Evolutionary conservation across 2,329 filamentous ascomycete species (phyloP).

Genomic region (Verticillium zaregamsianum): DNA sequence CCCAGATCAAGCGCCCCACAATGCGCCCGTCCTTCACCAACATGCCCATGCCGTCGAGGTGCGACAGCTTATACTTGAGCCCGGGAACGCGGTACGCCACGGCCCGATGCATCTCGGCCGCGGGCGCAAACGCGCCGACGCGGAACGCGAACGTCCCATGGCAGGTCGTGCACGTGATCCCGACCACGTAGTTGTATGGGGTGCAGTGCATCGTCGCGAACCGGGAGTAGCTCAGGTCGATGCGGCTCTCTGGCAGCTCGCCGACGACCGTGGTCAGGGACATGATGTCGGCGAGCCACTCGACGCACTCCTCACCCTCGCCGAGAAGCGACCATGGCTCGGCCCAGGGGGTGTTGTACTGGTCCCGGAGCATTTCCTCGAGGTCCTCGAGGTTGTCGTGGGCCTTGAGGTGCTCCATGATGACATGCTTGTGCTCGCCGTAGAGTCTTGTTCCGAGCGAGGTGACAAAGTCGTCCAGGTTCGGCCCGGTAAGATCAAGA

Average conservation of each 20-base stretch:
- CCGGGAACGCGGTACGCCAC: constrained; percentile 1
- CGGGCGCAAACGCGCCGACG: not conserved
- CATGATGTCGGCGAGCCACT: not conserved
- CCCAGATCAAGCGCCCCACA: constrained; percentile 3
- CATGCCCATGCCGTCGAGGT: not conserved
- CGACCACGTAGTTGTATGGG: not conserved
- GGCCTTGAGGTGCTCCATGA: not conserved
- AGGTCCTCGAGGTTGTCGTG: not conserved
- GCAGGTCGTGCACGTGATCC: not conserved
- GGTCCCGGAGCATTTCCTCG: not conserved
- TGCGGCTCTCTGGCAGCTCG: not conserved
- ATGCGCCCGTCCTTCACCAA: constrained; percentile 1
- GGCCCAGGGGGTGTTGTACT: not conserved
- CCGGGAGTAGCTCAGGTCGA: not conserved
- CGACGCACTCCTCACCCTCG: not conserved
- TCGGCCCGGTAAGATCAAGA: not conserved
- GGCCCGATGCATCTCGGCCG: not conserved
- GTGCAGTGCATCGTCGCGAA: not conserved
- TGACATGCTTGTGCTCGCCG: not conserved
- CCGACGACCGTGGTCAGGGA: not conserved
- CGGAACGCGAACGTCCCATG: not conserved
- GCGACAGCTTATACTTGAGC: not conserved
- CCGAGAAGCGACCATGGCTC: not conserved
- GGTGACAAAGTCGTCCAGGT: not conserved
- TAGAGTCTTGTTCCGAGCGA: constrained; percentile 2